Evolutionary conservation across 345 rosid genomes (phyloP), one percentile per base, ranked within the genome.

Genomic region (Eucalyptus sideroxylon): DNA sequence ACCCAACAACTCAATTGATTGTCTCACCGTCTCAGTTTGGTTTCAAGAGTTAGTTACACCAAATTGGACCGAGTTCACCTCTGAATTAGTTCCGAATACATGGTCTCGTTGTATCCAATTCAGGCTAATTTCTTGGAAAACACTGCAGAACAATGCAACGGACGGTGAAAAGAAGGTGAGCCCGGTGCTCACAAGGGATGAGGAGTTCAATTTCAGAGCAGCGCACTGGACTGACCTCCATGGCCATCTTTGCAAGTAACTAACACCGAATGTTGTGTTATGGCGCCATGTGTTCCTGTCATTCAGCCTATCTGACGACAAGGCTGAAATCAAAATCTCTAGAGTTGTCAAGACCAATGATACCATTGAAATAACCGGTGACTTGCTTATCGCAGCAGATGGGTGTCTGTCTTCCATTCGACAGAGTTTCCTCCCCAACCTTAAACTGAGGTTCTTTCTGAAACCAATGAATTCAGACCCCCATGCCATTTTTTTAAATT

Each of bases 161-260:
- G 44, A 42, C 44, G 44, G 44, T 42, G 44, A 42, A 42, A 42
- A 42, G 44, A 42, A 42, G 44, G 90, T 53, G 62, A 91, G 89
- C 12, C 80, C 92, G 91, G 56, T 91, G 49, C 69, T 96, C 85
- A 91, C 97, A 21, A 95, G 96, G 93, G 97, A 96, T 69, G 97
- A 96, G 91, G 88, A 86, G 69, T 96, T 93, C 91, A 91, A 94
- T 90, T 97, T 96, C 86, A 91, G 96, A 93, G 97, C 96, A 67
- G 96, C 96, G 19, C 95, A 96, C 92, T 96, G 98, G 98, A 89
- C 95, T 86, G 96, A 96, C 92, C 95, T 97, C 69, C 98, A 96
- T 87, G 44, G 89, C 91, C 95, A 95, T 89, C 88, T 97, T 6
- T 90, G 88, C 88, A 89, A 89, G 44, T 92, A 93, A 26, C 91